Evolutionary conservation across 2,329 filamentous ascomycete species (phyloP).

Genomic region (Trichophaea hybrida): DNA sequence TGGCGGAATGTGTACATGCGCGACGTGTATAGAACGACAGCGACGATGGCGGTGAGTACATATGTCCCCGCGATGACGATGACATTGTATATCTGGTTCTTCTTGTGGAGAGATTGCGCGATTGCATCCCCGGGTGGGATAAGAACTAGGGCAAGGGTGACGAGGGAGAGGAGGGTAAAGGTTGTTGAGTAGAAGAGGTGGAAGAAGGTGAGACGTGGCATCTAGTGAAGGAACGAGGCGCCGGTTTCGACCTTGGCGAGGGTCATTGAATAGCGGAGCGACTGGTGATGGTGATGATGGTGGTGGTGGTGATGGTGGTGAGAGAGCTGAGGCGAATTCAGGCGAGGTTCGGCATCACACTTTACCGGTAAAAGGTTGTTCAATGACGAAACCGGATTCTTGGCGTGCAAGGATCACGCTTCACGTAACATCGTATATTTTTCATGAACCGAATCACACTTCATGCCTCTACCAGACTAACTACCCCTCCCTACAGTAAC

Average conservation of each 20-base stretch:
- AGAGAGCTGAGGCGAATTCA: neutral
- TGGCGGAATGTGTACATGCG: constrained; percentile 78
- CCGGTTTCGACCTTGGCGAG: neutral
- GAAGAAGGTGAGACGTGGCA: constrained; percentile 44
- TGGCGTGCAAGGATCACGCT: too few relatives aligned
- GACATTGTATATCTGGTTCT: constrained; percentile 59
- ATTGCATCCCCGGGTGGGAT: constrained; percentile 70
- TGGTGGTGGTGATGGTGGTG: neutral
- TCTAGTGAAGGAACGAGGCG: neutral
- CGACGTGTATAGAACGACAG: constrained; percentile 62
- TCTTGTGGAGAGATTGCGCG: constrained; percentile 52
- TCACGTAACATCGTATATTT: too few relatives aligned
- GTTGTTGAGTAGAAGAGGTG: constrained; percentile 66
- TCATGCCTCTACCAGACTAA: too few relatives aligned
- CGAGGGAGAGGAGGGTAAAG: constrained; percentile 60
- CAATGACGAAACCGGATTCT: too few relatives aligned
- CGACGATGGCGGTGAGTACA: constrained; percentile 53
- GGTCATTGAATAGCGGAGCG: neutral
- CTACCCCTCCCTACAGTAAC: too few relatives aligned
- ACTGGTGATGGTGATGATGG: neutral
- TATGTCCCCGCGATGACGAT: constrained; percentile 68
- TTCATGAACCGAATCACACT: too few relatives aligned
- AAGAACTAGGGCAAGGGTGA: constrained; percentile 59
- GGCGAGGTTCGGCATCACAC: neutral
- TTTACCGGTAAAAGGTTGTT: too few relatives aligned